phyloP scores from a whole-genome alignment of 768 basidiomycete species.

The Russula compacta region DNA sequence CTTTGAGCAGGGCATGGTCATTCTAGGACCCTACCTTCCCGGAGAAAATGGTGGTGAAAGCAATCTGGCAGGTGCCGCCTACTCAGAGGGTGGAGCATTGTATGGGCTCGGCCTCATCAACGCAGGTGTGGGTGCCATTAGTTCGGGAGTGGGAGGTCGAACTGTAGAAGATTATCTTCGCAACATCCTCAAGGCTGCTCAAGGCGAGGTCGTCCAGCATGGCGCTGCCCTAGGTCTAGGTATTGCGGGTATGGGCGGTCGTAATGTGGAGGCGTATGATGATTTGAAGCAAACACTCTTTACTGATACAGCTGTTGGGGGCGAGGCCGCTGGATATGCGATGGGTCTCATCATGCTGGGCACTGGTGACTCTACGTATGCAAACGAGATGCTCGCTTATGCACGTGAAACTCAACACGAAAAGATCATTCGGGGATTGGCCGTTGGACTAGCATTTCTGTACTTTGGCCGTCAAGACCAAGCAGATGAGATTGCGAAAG shows the following conservation, averaged over 20 bases:
- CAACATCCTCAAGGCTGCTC: slow-evolving; percentile 63
- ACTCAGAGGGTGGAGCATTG: slow-evolving; percentile 92
- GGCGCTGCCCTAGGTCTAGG: slow-evolving; percentile 97
- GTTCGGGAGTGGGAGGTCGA: slow-evolving; percentile 32
- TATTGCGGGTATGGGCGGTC: slow-evolving; percentile 89
- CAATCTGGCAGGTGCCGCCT: slow-evolving; percentile 67
- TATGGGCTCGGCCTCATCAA: slow-evolving; percentile 94
- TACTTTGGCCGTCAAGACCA: slow-evolving; percentile 90
- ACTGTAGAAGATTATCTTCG: slow-evolving; percentile 71
- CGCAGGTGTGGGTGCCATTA: slow-evolving; percentile 61
- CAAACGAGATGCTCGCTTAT: slow-evolving; percentile 93
- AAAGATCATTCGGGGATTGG: slow-evolving; percentile 95
- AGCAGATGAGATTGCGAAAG: slow-evolving; percentile 75
- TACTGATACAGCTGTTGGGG: slow-evolving; percentile 90
- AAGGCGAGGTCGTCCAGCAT: slow-evolving; percentile 88
- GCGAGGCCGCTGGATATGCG: slow-evolving; percentile 92
- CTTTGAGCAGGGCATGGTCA: slow-evolving; percentile 84
- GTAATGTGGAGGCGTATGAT: slow-evolving; percentile 83
- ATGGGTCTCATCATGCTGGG: slow-evolving; percentile 99
- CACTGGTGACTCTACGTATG: slow-evolving; percentile 68
- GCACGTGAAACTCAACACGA: slow-evolving; percentile 97
- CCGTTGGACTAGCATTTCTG: slow-evolving; percentile 86
- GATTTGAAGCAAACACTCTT: slow-evolving; percentile 84
- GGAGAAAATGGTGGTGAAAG: slow-evolving; percentile 61
- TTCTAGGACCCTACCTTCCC: slow-evolving; percentile 92